Base-by-base conservation (phyloP, 306 rosid species). In the Ziziphus jujuba region DNA sequence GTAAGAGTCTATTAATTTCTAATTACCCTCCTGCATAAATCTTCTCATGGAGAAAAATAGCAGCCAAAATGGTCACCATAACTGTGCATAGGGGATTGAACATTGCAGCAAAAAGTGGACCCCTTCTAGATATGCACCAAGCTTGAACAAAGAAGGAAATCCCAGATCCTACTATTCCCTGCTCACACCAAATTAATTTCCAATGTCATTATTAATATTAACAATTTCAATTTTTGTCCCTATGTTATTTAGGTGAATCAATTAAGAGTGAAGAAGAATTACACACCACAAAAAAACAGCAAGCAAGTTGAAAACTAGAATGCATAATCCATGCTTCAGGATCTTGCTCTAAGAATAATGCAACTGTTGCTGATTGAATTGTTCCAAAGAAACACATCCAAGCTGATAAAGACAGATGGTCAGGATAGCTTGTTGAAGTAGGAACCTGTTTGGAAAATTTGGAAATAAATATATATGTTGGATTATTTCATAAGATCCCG, bases 371-470 rank as follows among this genome's bases (percentile, higher is more conserved):
- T 34, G 87, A 78, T 67, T 82, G 91, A 1, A 88, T 22, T 10
- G 85, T 65, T 19, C 74, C 49, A 51, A 83, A 28, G 14, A 82
- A 79, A 72, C 95, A 87, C 85, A 81, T 76, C 95, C 95, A 85
- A 0, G 87, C 82, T 25, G 90, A 78, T 7, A 81, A 50, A 3
- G 87, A 76, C 53, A 83, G 48, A 56, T 66, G 82, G 66, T 85
- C 73, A 0, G 91, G 84, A 72, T 79, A 82, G 67, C 79, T 82
- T 63, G 54, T 70, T 34, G 73, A 62, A 0, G 67, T 69, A 4
- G 87, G 95, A 67, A 83, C 95, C 95, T 84, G 28, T 61, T 38
- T 5, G 8, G 15, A 13, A 49, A 16, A 11, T 49, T 14, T 6
- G 7, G 19, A 17, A 14, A 40, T 40, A 40, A n/a, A n/a, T n/a